phyloP scores from a whole-genome alignment of 441 rosid genomes.

The Euphorbia schlechtendalii region DNA sequence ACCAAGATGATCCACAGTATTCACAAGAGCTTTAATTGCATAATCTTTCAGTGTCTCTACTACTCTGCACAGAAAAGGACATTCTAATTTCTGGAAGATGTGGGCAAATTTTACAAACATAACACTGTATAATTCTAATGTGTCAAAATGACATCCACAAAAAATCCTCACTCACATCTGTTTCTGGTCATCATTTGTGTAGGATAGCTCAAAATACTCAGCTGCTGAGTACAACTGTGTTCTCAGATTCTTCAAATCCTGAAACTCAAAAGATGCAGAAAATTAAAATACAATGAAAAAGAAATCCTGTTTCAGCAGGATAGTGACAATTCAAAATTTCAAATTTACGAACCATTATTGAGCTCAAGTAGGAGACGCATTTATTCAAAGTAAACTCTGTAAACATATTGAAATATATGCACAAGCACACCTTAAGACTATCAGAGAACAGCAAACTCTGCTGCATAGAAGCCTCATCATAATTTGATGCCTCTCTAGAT shows the following conservation, averaged over 20 bases:
- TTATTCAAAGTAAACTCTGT: neutral
- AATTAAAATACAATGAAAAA: conserved; percentile 1
- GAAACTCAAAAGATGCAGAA: conserved; percentile 11
- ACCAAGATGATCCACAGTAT: conserved; percentile 93
- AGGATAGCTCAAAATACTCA: conserved; percentile 86
- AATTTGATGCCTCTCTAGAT: conserved; percentile 58
- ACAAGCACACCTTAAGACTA: conserved; percentile 80
- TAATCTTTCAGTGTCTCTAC: conserved; percentile 90
- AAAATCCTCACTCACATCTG: conserved; percentile 59
- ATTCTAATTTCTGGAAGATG: conserved; percentile 6
- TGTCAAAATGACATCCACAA: neutral
- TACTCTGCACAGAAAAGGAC: conserved; percentile 47
- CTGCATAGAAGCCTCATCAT: conserved; percentile 76
- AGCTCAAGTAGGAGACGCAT: neutral
- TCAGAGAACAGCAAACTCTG: conserved; percentile 87
- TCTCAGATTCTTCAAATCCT: conserved; percentile 88
- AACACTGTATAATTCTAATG: neutral
- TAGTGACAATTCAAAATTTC: neutral
- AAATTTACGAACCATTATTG: neutral
- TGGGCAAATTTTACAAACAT: conserved; percentile 4
- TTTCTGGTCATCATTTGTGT: conserved; percentile 72
- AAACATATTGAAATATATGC: conserved; percentile 1
- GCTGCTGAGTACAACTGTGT: conserved; percentile 87
- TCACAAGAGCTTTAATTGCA: conserved; percentile 84
- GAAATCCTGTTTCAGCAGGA: neutral